A percentile compares a stretch with the other conserved stretches of the same genome.
These are phyloP conservation scores for Gossypium mustelinum DNA, from an alignment of 345 rosid genomes.

Conservation along the genomic window DNA sequence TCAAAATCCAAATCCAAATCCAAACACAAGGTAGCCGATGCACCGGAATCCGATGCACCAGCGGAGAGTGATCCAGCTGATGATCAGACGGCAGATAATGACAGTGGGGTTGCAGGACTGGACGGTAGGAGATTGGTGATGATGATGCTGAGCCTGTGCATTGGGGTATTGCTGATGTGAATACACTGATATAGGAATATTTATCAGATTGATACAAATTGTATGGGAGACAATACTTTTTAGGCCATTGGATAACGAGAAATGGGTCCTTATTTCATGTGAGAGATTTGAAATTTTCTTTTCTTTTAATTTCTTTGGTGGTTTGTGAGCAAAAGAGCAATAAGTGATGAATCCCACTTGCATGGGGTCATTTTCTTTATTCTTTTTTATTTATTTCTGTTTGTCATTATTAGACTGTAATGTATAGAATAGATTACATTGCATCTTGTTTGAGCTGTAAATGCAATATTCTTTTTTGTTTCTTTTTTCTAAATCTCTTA, in stretches of 20 bases:
- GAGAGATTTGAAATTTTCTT: neutral
- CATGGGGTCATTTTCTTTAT: slow-evolving; percentile 9
- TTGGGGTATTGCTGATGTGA: slow-evolving; percentile 40
- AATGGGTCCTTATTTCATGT: neutral
- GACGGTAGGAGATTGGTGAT: slow-evolving; percentile 32
- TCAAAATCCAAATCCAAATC: neutral
- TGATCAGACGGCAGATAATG: slow-evolving; percentile 43
- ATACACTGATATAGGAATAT: neutral
- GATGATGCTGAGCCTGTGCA: slow-evolving; percentile 39
- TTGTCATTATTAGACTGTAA: slow-evolving; percentile 2
- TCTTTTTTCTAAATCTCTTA: neutral
- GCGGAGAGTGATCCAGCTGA: slow-evolving; percentile 40
- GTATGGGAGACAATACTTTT: neutral
- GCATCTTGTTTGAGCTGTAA: slow-evolving; percentile 19
- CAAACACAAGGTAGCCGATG: slow-evolving; percentile 22
- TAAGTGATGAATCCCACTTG: slow-evolving; percentile 9
- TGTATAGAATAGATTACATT: slow-evolving; percentile 1
- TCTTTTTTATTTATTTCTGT: neutral
- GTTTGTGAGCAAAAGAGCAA: slow-evolving; percentile 7
- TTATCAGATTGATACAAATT: neutral
- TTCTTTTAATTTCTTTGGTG: neutral
- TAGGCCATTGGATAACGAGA: neutral
- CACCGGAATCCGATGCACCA: slow-evolving; percentile 60
- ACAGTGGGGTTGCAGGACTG: slow-evolving; percentile 40
- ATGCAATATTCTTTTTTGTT: slow-evolving; percentile 1